A percentile compares a stretch with the other conserved stretches of the same genome.
Evolutionary conservation across 768 basidiomycete species (phyloP).

Genomic region (Exidia glandulosa): DNA sequence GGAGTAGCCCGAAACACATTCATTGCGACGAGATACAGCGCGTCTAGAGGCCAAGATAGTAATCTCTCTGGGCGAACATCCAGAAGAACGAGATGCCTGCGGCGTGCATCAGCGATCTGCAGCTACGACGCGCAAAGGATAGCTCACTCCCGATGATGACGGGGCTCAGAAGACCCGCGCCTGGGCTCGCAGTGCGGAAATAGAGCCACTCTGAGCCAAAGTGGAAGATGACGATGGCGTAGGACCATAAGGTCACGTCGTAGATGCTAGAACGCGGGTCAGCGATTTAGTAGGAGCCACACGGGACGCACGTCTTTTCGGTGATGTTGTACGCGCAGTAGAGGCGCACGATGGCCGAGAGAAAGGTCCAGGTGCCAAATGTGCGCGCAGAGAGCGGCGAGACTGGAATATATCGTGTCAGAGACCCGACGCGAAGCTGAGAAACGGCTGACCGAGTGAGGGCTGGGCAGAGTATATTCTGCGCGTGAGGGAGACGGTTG

Average conservation of each 20-base stretch:
- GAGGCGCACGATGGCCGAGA: slow-evolving; percentile 67
- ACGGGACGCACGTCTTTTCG: slow-evolving; percentile 54
- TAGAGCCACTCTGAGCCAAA: slow-evolving; percentile 79
- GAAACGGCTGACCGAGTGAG: slow-evolving; percentile 12
- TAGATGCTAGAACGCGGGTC: slow-evolving; percentile 51
- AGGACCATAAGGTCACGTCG: slow-evolving; percentile 78
- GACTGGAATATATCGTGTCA: slow-evolving; percentile 37
- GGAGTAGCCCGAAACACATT: neutral
- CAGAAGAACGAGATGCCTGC: neutral
- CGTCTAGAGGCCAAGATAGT: no score
- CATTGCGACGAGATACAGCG: no score
- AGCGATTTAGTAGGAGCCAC: slow-evolving; percentile 1
- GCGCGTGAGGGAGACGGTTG: slow-evolving; percentile 65
- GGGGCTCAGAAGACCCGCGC: slow-evolving; percentile 52
- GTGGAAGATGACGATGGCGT: slow-evolving; percentile 83
- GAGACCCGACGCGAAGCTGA: neutral
- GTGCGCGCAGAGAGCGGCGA: slow-evolving; percentile 79
- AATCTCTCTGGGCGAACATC: neutral
- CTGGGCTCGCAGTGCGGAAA: slow-evolving; percentile 62
- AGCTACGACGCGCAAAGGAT: neutral
- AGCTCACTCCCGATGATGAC: slow-evolving; percentile 77
- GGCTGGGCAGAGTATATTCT: slow-evolving; percentile 53
- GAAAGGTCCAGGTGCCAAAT: slow-evolving; percentile 86
- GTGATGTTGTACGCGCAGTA: slow-evolving; percentile 88
- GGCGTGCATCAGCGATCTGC: no score